phyloP scores from a whole-genome alignment of 2,329 filamentous ascomycete genomes.

The Fusarium devonianum region DNA sequence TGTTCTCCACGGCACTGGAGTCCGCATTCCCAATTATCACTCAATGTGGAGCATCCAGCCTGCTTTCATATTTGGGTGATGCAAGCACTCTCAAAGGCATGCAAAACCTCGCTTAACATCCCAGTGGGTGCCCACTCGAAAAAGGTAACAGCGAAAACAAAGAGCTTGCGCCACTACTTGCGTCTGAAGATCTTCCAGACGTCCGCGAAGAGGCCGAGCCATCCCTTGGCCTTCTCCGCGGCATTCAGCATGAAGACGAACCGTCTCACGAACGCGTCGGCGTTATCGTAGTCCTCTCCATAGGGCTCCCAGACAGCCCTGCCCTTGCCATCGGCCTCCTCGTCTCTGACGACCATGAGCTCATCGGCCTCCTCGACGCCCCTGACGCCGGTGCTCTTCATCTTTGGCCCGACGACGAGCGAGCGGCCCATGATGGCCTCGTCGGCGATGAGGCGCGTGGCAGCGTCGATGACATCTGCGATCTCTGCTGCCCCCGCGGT shows the following conservation, averaged over 20 bases:
- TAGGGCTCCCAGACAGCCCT: constrained; percentile 67
- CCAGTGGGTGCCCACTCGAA: not conserved
- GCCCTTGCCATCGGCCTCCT: constrained; percentile 50
- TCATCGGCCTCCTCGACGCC: constrained; percentile 46
- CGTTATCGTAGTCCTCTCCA: constrained; percentile 63
- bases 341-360: constrained; percentile 36
- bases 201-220: constrained; percentile 55
- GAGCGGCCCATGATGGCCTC: constrained; percentile 62
- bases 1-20: too few species aligned
- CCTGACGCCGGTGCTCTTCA: constrained; percentile 42
- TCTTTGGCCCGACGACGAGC: constrained; percentile 64
- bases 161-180: constrained; percentile 21
- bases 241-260: constrained; percentile 63
- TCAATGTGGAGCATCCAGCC: too few species aligned
- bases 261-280: constrained; percentile 62
- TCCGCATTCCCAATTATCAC: too few species aligned
- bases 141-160: too few species aligned
- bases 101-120: too few species aligned
- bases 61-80: too few species aligned
- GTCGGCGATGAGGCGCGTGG: constrained; percentile 67
- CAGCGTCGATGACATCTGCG: constrained; percentile 70
- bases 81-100: too few species aligned
- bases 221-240: constrained; percentile 58
- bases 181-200: constrained; percentile 35
- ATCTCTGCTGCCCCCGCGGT: constrained; percentile 55